These are phyloP conservation scores for Cystobasidiopsis lactophilus DNA, from an alignment of 768 basidiomycete species.

Conservation along the genomic window DNA sequence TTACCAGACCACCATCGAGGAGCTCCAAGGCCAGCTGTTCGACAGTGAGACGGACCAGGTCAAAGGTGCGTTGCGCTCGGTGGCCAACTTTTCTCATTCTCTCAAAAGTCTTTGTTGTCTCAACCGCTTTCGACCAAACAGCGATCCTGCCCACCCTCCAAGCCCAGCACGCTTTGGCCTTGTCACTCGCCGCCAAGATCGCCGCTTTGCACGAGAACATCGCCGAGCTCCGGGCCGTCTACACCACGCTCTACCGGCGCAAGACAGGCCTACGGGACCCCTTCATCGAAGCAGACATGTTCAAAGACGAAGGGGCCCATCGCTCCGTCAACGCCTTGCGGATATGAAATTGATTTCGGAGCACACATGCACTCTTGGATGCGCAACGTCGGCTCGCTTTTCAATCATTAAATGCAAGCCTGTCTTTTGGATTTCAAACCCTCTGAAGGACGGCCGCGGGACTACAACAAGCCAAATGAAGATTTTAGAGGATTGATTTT, in stretches of 20 bases:
- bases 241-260: conserved; percentile 12
- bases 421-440: too few species aligned
- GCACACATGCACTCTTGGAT: too few species aligned
- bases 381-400: too few species aligned
- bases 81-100: not conserved
- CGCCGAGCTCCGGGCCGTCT: conserved; percentile 15
- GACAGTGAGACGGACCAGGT: conserved; percentile 7
- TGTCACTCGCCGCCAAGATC: conserved; percentile 13
- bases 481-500: too few species aligned
- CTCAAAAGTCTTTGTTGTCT: not conserved
- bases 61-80: not conserved
- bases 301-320: not conserved
- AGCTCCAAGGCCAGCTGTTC: conserved; percentile 1
- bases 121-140: not conserved
- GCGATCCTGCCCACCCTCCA: conserved; percentile 15
- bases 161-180: conserved; percentile 15
- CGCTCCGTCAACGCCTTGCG: too few species aligned
- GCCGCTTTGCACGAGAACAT: conserved; percentile 11
- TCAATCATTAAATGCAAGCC: too few species aligned
- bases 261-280: conserved; percentile 16
- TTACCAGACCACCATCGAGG: conserved; percentile 14
- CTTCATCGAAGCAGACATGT: conserved; percentile 10
- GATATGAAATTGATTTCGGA: too few species aligned
- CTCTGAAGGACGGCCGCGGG: too few species aligned
- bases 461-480: too few species aligned